phyloP scores from a whole-genome alignment of 495 filamentous ascomycete genomes.

The Talaromyces ruber region DNA sequence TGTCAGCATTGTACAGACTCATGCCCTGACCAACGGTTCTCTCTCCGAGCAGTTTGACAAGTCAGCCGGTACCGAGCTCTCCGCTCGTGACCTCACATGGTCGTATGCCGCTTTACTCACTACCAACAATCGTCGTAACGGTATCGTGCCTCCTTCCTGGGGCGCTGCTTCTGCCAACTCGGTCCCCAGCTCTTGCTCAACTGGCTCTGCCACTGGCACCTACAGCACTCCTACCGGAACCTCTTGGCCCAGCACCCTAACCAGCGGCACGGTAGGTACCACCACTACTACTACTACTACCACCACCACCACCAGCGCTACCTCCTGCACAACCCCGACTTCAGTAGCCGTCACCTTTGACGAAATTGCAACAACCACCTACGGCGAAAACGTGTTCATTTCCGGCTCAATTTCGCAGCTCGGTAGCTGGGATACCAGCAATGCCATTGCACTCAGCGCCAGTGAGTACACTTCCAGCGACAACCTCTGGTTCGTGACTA shows the following conservation, averaged over 20 bases:
- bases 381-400: constrained; percentile 52
- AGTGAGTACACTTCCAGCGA: constrained; percentile 43
- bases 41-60: constrained; percentile 54
- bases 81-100: constrained; percentile 47
- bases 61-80: constrained; percentile 39
- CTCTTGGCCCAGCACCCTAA: constrained; percentile 47
- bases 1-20: constrained; percentile 29
- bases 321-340: constrained; percentile 32
- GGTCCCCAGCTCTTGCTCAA: constrained; percentile 45
- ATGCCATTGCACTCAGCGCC: constrained; percentile 44
- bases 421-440: constrained; percentile 46
- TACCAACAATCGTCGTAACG: constrained; percentile 35
- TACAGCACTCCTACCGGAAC: constrained; percentile 49
- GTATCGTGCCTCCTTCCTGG: constrained; percentile 45
- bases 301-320: constrained; percentile 20
- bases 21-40: constrained; percentile 40
- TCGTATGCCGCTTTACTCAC: constrained; percentile 43
- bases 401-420: constrained; percentile 45
- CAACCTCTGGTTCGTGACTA: constrained; percentile 47
- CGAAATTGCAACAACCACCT: constrained; percentile 41
- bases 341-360: constrained; percentile 53
- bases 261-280: constrained; percentile 23
- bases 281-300: constrained; percentile 23
- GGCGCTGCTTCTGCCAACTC: constrained; percentile 41
- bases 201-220: constrained; percentile 44